phyloP scores from a whole-genome alignment of 495 filamentous ascomycete genomes.

The Staphylotrichum longicolle region DNA sequence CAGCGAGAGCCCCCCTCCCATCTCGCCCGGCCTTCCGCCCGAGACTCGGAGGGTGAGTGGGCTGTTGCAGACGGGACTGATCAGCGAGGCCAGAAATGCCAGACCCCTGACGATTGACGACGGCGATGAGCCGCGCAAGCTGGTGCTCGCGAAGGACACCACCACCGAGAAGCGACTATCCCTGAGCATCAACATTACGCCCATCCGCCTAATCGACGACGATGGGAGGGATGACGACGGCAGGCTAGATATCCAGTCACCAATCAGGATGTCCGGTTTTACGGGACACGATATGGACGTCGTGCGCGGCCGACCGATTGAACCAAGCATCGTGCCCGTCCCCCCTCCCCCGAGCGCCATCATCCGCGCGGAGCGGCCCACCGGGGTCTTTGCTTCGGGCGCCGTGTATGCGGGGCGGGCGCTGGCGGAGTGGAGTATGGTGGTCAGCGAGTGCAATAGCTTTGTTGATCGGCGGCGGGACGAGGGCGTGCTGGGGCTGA shows the following conservation, averaged over 20 bases:
- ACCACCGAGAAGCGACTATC: slow-evolving; percentile 25
- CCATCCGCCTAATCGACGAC: slow-evolving; percentile 15
- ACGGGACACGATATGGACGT: slow-evolving; percentile 18
- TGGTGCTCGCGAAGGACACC: not conserved
- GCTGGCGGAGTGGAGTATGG: slow-evolving; percentile 83
- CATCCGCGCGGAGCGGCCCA: slow-evolving; percentile 36
- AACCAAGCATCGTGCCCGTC: not conserved
- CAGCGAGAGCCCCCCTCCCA: slow-evolving; percentile 40
- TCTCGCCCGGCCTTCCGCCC: slow-evolving; percentile 41
- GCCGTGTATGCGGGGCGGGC: slow-evolving; percentile 81
- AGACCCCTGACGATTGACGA: slow-evolving; percentile 26
- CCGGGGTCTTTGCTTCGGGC: slow-evolving; percentile 37
- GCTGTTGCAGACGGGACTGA: slow-evolving; percentile 41
- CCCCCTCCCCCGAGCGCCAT: slow-evolving; percentile 1
- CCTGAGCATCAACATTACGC: slow-evolving; percentile 23
- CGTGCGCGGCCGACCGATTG: slow-evolving; percentile 2
- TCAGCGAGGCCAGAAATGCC: slow-evolving; percentile 48
- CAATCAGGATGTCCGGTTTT: slow-evolving; percentile 9
- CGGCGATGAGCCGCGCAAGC: slow-evolving; percentile 16
- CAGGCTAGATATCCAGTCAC: slow-evolving; percentile 12
- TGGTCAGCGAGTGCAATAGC: slow-evolving; percentile 84
- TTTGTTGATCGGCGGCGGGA: slow-evolving; percentile 84
- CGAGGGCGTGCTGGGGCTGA: slow-evolving; percentile 76
- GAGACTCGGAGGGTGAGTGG: slow-evolving; percentile 46
- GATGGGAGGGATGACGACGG: slow-evolving; percentile 13